Percentiles rank a stretch among this genome's conserved stretches.
phyloP scores from a whole-genome alignment of 345 rosid genomes.

The Turnera subulata region DNA sequence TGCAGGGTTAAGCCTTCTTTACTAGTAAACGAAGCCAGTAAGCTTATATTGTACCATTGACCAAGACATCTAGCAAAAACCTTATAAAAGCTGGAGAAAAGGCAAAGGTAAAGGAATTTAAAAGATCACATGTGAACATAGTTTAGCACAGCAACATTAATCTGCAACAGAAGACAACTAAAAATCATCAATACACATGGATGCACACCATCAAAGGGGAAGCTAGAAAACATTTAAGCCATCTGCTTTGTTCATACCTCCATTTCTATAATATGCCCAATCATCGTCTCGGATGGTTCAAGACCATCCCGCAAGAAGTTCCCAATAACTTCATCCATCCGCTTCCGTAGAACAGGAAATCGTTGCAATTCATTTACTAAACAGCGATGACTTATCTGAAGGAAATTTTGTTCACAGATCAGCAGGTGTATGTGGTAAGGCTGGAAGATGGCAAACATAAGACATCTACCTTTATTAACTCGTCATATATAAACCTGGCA shows the following conservation, averaged over 20 bases:
- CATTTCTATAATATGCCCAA: slow-evolving; percentile 85
- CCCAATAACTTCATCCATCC: slow-evolving; percentile 93
- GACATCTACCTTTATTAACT: slow-evolving; percentile 63
- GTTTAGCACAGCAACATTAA: too few species aligned
- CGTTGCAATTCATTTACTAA: slow-evolving; percentile 67
- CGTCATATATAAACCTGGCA: slow-evolving; percentile 93
- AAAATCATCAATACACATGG: not conserved
- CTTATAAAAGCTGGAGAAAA: too few species aligned
- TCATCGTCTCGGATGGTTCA: slow-evolving; percentile 91
- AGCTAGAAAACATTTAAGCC: not conserved
- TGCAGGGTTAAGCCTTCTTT: too few species aligned
- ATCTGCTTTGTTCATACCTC: slow-evolving; percentile 47
- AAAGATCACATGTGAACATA: too few species aligned
- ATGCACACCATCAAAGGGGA: not conserved
- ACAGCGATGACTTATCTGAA: slow-evolving; percentile 90
- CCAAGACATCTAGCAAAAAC: too few species aligned
- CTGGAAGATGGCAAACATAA: not conserved
- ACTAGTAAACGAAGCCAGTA: too few species aligned
- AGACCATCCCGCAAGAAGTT: slow-evolving; percentile 85
- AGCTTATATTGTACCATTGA: too few species aligned
- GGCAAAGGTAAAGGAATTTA: too few species aligned
- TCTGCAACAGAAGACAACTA: not conserved
- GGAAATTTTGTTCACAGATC: slow-evolving; percentile 4
- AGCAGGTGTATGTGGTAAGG: not conserved
- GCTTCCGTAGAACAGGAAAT: slow-evolving; percentile 81